Percentiles rank a stretch among this genome's conserved stretches.
Evolutionary conservation across 305 asterid genomes (phyloP).

Genomic region (Vinca major): DNA sequence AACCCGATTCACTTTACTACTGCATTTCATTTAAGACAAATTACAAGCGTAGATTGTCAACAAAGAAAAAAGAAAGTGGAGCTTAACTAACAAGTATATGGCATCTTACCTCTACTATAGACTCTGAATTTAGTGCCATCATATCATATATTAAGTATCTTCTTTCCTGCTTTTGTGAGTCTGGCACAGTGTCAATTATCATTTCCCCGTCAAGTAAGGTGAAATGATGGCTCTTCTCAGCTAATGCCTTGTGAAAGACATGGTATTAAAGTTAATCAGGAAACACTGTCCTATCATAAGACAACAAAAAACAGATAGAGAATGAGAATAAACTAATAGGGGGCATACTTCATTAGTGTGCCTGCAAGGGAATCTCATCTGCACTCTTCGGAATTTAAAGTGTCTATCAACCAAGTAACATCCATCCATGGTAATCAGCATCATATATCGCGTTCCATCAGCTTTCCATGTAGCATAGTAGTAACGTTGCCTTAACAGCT

Average conservation of each 20-base stretch:
- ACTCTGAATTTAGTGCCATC: conserved; percentile 73
- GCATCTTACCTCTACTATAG: conserved; percentile 68
- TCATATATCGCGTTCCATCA: conserved; percentile 98
- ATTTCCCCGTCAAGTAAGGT: conserved; percentile 99
- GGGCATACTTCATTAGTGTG: conserved; percentile 51
- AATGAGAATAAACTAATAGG: conserved; percentile 6
- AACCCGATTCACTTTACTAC: background rate
- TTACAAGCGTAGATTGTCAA: background rate
- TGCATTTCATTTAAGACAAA: background rate
- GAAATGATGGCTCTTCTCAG: conserved; percentile 70
- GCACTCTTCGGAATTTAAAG: conserved; percentile 87
- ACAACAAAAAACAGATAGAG: conserved; percentile 7
- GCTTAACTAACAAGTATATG: background rate
- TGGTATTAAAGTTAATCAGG: background rate
- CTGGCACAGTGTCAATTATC: conserved; percentile 85
- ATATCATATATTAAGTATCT: conserved; percentile 95
- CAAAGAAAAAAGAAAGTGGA: background rate
- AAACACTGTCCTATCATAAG: background rate
- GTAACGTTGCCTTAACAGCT: conserved; percentile 83
- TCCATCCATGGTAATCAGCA: conserved; percentile 93
- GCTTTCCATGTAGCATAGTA: conserved; percentile 99
- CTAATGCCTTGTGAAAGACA: conserved; percentile 42
- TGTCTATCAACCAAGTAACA: conserved; percentile 86
- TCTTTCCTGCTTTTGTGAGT: conserved; percentile 71
- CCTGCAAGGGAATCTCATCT: conserved; percentile 91